These are phyloP conservation scores for Fusarium decemcellulare DNA, from an alignment of 2,329 filamentous ascomycete species.

Conservation along the genomic window DNA sequence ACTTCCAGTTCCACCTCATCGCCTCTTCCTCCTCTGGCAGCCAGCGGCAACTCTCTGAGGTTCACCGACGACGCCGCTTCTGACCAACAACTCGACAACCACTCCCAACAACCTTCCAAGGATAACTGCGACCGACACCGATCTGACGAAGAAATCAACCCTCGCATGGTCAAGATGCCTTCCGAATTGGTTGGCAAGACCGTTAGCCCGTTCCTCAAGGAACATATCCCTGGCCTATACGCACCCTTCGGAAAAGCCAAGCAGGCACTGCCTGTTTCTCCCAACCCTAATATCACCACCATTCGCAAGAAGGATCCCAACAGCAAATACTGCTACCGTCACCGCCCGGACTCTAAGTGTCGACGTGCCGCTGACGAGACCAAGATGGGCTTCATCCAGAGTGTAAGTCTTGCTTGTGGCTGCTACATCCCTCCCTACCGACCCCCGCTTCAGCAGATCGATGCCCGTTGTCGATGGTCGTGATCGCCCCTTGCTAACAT, in stretches of 20 bases:
- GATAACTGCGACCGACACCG: slow-evolving; percentile 67
- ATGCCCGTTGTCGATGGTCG: not conserved
- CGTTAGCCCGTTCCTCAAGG: slow-evolving; percentile 88
- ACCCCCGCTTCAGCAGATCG: not conserved
- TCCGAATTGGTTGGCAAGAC: slow-evolving; percentile 81
- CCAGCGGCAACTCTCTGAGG: slow-evolving; percentile 34
- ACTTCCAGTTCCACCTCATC: slow-evolving; percentile 24
- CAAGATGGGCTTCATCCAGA: slow-evolving; percentile 95
- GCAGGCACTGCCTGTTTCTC: slow-evolving; percentile 38
- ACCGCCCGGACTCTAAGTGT: slow-evolving; percentile 94
- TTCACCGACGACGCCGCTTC: slow-evolving; percentile 21
- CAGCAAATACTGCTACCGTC: slow-evolving; percentile 95
- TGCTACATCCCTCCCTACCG: not conserved
- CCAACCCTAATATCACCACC: slow-evolving; percentile 35
- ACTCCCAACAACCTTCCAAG: slow-evolving; percentile 46
- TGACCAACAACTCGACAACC: slow-evolving; percentile 25
- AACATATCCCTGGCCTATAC: slow-evolving; percentile 92
- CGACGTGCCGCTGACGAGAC: slow-evolving; percentile 92
- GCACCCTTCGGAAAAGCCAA: slow-evolving; percentile 79
- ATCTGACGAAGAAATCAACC: slow-evolving; percentile 63
- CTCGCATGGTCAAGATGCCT: slow-evolving; percentile 70
- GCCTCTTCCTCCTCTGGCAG: slow-evolving; percentile 17
- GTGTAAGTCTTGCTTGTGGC: slow-evolving; percentile 65
- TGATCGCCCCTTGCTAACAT: slow-evolving; percentile 8
- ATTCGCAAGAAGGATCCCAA: slow-evolving; percentile 71